Percentiles rank a stretch among this genome's conserved stretches.
Conservation (phyloP, 2,329 filamentous ascomycete genomes). For the Byssothecium circinans region DNA sequence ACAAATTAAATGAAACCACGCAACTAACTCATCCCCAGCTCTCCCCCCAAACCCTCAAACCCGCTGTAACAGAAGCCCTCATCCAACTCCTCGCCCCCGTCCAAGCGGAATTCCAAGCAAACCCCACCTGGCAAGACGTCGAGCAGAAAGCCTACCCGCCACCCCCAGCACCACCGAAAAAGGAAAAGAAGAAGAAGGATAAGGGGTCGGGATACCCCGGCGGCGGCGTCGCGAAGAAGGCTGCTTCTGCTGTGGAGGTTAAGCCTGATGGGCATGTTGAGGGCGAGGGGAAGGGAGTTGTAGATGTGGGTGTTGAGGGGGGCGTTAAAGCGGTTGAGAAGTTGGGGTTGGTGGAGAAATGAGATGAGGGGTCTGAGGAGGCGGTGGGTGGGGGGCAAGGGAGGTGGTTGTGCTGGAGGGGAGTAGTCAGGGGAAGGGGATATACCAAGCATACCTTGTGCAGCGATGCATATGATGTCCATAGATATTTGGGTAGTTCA, state of each 20-base stretch:
- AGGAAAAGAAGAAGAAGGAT: slow-evolving; percentile 75
- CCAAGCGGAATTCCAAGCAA: slow-evolving; percentile 69
- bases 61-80: slow-evolving; percentile 75
- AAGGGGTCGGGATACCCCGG: slow-evolving; percentile 67
- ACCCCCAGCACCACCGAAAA: slow-evolving; percentile 60
- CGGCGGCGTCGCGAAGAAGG: neutral
- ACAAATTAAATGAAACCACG: too few relatives aligned
- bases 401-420: neutral
- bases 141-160: slow-evolving; percentile 80
- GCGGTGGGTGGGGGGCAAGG: neutral
- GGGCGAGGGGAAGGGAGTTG: slow-evolving; percentile 45
- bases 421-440: neutral
- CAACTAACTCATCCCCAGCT: slow-evolving; percentile 52
- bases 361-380: too few relatives aligned
- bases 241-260: slow-evolving; percentile 35
- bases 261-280: slow-evolving; percentile 52
- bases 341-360: slow-evolving; percentile 36
- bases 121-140: slow-evolving; percentile 77
- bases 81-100: slow-evolving; percentile 77
- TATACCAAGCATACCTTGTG: neutral
- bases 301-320: slow-evolving; percentile 45
- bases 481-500: too few relatives aligned
- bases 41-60: slow-evolving; percentile 84
- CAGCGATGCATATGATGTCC: too few relatives aligned
- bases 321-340: slow-evolving; percentile 38